Evolutionary conservation across 163 green algal genomes (phyloP).

Genomic region (Picocystis sp.): DNA sequence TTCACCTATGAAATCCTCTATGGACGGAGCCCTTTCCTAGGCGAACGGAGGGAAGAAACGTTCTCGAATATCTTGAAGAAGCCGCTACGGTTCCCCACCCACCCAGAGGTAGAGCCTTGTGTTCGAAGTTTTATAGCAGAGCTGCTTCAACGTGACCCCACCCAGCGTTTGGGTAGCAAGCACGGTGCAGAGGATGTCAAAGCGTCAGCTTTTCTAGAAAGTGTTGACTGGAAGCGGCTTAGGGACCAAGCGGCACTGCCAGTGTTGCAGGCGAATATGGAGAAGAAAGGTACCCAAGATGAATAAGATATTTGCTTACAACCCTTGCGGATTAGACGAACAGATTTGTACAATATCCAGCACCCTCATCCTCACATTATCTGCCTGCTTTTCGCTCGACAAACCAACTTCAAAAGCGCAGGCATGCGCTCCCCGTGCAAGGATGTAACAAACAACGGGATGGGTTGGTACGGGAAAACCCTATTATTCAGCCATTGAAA

Average conservation of each 20-base stretch:
- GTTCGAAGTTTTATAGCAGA: slow-evolving; percentile 43
- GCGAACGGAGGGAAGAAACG: slow-evolving; percentile 53
- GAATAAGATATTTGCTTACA: too few relatives aligned
- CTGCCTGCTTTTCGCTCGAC: too few relatives aligned
- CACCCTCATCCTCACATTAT: too few relatives aligned
- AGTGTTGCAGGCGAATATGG: too few relatives aligned
- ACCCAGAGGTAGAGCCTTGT: slow-evolving; percentile 17
- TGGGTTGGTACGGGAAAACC: too few relatives aligned
- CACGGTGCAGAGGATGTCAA: slow-evolving; percentile 87
- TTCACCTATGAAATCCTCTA: slow-evolving; percentile 81
- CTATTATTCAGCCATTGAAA: too few relatives aligned
- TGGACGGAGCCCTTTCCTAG: slow-evolving; percentile 70
- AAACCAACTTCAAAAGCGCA: too few relatives aligned
- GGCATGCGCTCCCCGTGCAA: too few relatives aligned
- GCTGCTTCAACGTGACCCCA: slow-evolving; percentile 61
- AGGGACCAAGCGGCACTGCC: slow-evolving; percentile 34
- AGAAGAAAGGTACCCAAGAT: too few relatives aligned
- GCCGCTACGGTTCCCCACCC: slow-evolving; percentile 27
- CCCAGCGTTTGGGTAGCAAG: slow-evolving; percentile 53
- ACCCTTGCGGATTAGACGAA: too few relatives aligned
- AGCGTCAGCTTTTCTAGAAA: slow-evolving; percentile 72
- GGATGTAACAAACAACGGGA: too few relatives aligned
- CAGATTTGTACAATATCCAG: too few relatives aligned
- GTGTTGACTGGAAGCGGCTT: slow-evolving; percentile 82
- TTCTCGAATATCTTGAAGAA: slow-evolving; percentile 75